Evolutionary conservation across 1,284 basidiomycete species (phyloP), one percentile per base, ranked within the genome.

Genomic region (Ustilago tritici): DNA sequence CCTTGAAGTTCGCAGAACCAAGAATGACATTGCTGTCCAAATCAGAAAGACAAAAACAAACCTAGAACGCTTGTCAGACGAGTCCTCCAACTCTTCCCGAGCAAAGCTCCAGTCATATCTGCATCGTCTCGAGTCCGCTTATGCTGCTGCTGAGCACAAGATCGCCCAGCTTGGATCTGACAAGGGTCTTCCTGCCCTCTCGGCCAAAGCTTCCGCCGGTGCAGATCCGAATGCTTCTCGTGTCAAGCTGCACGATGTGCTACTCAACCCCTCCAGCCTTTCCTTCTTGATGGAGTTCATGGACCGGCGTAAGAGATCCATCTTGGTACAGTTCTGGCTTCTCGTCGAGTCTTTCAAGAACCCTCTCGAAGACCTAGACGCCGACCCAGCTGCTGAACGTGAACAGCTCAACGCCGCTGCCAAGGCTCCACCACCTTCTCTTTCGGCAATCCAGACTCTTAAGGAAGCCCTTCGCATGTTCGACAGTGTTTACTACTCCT

Each of bases 261-360:
- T 98, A 0, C 89, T 91, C 40, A 95, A 95, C 78, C 94, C 95
- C 0, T 92, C 91, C 35, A 94, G 94, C 0, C 89, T 98, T 0
- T 95, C 93, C 2, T 96, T 96, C 85, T 94, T 96, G 88, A 95
- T 98, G 91, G 96, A 99, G 87, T 96, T 93, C 83, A 95, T 98
- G 93, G 96, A 98, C 78, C 90, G 95, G 8, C 90, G 93, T 3
- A 90, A 91, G 65, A 91, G 93, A 35, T 93, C 94, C 15, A 86
- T 94, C 10, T 90, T 95, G 3, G 93, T 98, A 2, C 96, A 98
- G 79, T 99, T 98, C 87, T 98, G 96, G 96, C 89, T 98, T 3
- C 93, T 94, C 0, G 93, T 98, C 0, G 95, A 98, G 86, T 94
- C 93, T 58, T 95, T 98, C 89, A 98, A 98, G 87, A 94, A 96